A percentile compares a stretch with the other conserved stretches of the same genome.
phyloP scores from a whole-genome alignment of 2,329 filamentous ascomycete species.

The Capronia americana region DNA sequence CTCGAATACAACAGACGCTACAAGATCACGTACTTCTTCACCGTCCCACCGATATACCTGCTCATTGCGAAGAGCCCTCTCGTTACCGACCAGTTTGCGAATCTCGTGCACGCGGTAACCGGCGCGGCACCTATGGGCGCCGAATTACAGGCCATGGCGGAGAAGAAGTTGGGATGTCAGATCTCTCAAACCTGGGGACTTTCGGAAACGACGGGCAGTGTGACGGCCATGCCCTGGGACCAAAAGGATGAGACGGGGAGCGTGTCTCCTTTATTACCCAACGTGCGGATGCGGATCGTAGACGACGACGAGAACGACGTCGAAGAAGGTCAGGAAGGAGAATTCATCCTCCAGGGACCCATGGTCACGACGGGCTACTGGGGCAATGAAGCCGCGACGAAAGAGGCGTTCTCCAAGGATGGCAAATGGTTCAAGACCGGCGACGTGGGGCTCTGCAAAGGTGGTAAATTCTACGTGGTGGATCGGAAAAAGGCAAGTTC shows the following conservation, averaged over 20 bases:
- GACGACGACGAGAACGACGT: conserved; percentile 39
- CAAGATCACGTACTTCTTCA: conserved; percentile 62
- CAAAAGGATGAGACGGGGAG: conserved; percentile 35
- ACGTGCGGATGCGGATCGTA: conserved; percentile 36
- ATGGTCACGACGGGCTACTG: conserved; percentile 51
- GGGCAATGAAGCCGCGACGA: conserved; percentile 35
- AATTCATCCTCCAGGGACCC: conserved; percentile 67
- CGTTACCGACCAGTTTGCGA: conserved; percentile 63
- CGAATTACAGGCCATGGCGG: conserved; percentile 60
- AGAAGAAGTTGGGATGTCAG: conserved; percentile 54
- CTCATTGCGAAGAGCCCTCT: conserved; percentile 64
- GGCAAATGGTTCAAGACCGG: conserved; percentile 91
- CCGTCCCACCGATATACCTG: conserved; percentile 67
- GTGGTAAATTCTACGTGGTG: conserved; percentile 86
- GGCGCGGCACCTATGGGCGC: conserved; percentile 65
- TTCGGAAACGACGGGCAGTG: conserved; percentile 37
- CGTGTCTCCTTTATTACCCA: conserved; percentile 34
- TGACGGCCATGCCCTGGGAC: conserved; percentile 38
- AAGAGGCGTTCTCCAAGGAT: conserved; percentile 42
- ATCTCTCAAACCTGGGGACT: conserved; percentile 38
- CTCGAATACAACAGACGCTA: conserved; percentile 60
- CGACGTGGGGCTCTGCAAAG: conserved; percentile 79
- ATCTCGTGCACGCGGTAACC: conserved; percentile 55
- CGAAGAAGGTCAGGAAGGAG: conserved; percentile 59
- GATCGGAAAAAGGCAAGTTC: conserved; percentile 70